Evolutionary conservation across 768 basidiomycete species (phyloP), one percentile per base, ranked within the genome.

Genomic region (Agrocybe praecox): DNA sequence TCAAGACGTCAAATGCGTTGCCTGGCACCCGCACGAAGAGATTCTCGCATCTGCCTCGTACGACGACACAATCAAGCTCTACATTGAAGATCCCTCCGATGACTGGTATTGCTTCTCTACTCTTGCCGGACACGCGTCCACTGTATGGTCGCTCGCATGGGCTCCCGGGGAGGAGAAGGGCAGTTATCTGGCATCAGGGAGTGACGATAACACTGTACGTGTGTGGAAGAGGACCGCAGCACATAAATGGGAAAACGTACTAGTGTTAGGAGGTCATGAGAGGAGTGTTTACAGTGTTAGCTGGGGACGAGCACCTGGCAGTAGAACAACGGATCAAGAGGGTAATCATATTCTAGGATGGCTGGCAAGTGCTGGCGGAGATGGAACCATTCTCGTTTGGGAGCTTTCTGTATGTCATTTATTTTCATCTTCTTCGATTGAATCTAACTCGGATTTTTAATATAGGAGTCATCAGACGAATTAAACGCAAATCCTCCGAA

Each of bases 11-110:
- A 99, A 99, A 73, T 89, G 81, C 56, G 87, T 99, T 11, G 83
- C 90, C 12, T 99, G 95, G 95, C 94, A 98, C 75, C 96, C 97
- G 7, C 82, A 76, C 5, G 95, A 98, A 76, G 96, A 98, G 92
- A 93, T 98, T 59, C 87, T 99, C 53, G 96, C 96, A 23, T 98
- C 96, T 2, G 92, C 87, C 3, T 98, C 96, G 0, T 99, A 98
- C 74, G 97, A 99, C 67, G 96, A 98, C 63, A 94, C 91, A 2
- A 90, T 99, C 69, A 94, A 92, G 58, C 84, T 99, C 24, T 95
- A 96, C 72, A 74, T 91, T 52, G 95, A 98, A 65, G 96, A 98
- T 68, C 94, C 94, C 0, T 85, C 85, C 23, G 93, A 96, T 59
- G 97, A 99, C 69, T 98, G 97, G 94, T 92, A 83, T 64, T 89